phyloP scores from a whole-genome alignment of 1,139 yeast species.

The Hanseniaspora uvarum region DNA sequence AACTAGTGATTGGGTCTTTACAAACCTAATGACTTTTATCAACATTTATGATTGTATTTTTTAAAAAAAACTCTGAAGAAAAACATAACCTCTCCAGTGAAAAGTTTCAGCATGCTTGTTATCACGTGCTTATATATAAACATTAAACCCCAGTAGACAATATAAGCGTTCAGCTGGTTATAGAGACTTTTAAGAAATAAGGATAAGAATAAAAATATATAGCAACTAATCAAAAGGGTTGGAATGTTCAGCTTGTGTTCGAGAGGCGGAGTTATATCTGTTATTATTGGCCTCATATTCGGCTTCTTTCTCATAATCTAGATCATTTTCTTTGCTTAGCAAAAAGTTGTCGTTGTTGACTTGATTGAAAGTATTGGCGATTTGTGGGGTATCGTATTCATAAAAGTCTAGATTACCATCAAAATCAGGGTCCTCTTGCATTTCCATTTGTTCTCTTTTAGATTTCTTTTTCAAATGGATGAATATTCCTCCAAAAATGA shows the following conservation, averaged over 20 bases:
- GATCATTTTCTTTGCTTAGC: neutral
- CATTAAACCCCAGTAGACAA: too few species aligned
- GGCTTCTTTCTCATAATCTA: slow-evolving; percentile 1
- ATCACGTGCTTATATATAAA: too few species aligned
- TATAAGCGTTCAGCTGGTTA: too few species aligned
- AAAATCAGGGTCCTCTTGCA: slow-evolving; percentile 16
- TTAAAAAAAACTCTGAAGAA: too few species aligned
- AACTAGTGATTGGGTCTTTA: too few species aligned
- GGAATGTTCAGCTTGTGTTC: neutral
- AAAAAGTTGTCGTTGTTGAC: slow-evolving; percentile 1
- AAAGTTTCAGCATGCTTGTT: too few species aligned
- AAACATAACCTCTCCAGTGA: too few species aligned
- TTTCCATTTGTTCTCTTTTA: slow-evolving; percentile 12
- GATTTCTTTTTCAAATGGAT: slow-evolving; percentile 11
- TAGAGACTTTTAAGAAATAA: too few species aligned
- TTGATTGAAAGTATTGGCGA: slow-evolving; percentile 7
- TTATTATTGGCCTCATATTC: neutral
- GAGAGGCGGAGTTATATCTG: neutral
- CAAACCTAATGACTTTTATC: too few species aligned
- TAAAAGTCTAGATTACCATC: slow-evolving; percentile 17
- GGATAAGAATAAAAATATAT: neutral
- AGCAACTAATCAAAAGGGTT: neutral
- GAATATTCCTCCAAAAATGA: slow-evolving; percentile 8
- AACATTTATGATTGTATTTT: too few species aligned
- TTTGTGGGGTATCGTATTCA: slow-evolving; percentile 16